A percentile compares a stretch with the other conserved stretches of the same genome.
These are phyloP conservation scores for Alternaria longipes DNA, from an alignment of 2,329 filamentous ascomycete genomes.

Conservation along the genomic window DNA sequence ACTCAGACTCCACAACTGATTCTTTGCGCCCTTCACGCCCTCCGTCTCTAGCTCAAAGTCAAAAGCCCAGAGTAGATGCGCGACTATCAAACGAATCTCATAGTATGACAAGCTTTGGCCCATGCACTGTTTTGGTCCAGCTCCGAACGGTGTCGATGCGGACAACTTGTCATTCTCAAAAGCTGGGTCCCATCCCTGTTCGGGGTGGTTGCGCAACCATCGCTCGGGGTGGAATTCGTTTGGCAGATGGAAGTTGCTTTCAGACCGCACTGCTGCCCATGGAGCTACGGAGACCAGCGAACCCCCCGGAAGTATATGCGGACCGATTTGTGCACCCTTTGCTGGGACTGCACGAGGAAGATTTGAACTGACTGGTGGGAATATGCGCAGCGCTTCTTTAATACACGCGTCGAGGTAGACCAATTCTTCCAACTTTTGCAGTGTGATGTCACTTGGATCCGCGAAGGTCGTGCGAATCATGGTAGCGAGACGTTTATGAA, in stretches of 20 bases:
- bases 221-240: slow-evolving; percentile 1
- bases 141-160: neutral
- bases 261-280: slow-evolving; percentile 1
- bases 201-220: slow-evolving; percentile 2
- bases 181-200: neutral
- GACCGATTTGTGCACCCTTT: neutral
- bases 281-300: neutral
- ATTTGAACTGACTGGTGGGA: neutral
- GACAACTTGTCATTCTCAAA: neutral
- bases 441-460: neutral
- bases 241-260: neutral
- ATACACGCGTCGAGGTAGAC: neutral
- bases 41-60: neutral
- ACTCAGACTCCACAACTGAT: neutral
- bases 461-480: neutral
- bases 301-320: neutral
- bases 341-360: neutral
- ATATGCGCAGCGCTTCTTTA: neutral
- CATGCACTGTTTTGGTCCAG: neutral
- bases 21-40: neutral
- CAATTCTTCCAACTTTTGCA: neutral
- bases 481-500: neutral
- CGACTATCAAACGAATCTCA: neutral
- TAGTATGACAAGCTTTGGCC: slow-evolving; percentile 1
- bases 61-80: slow-evolving; percentile 2